These are phyloP conservation scores for Candida suzukii DNA, from an alignment of 805 yeast genomes.

Conservation along the genomic window DNA sequence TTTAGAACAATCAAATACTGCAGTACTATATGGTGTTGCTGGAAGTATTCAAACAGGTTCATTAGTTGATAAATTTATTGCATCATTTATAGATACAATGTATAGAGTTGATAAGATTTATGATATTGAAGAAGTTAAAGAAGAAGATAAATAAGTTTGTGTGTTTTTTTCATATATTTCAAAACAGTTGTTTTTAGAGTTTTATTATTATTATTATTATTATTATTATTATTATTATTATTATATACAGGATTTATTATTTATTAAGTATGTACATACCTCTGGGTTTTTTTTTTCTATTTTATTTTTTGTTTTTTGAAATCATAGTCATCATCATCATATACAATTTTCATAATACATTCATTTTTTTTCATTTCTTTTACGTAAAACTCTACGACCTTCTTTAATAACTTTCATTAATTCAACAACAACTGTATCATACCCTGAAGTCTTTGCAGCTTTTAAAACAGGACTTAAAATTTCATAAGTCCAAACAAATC, in stretches of 20 bases:
- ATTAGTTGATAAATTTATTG: conserved; percentile 73
- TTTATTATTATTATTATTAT: too few species aligned
- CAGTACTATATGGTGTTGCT: conserved; percentile 92
- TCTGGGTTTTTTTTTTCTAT: too few species aligned
- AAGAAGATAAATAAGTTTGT: too few species aligned
- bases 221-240: too few species aligned
- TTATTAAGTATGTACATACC: too few species aligned
- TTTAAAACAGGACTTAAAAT: conserved; percentile 35
- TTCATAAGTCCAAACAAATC: conserved; percentile 60
- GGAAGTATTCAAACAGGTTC: conserved; percentile 83
- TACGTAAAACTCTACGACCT: conserved; percentile 5
- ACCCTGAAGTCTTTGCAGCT: conserved; percentile 38
- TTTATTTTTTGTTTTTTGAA: too few species aligned
- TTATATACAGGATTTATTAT: too few species aligned
- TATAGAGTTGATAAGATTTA: conserved; percentile 40
- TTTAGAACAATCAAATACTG: conserved; percentile 46
- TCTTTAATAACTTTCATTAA: conserved; percentile 15
- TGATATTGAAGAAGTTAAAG: neutral
- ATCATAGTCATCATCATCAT: too few species aligned
- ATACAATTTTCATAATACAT: too few species aligned
- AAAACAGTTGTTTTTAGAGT: too few species aligned
- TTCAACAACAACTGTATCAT: conserved; percentile 24
- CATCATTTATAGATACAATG: conserved; percentile 73
- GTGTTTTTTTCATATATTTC: too few species aligned
- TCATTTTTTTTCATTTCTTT: too few species aligned